Conservation (phyloP, 192 early-diverging fungal species). For the Coemansia sp. region DNA sequence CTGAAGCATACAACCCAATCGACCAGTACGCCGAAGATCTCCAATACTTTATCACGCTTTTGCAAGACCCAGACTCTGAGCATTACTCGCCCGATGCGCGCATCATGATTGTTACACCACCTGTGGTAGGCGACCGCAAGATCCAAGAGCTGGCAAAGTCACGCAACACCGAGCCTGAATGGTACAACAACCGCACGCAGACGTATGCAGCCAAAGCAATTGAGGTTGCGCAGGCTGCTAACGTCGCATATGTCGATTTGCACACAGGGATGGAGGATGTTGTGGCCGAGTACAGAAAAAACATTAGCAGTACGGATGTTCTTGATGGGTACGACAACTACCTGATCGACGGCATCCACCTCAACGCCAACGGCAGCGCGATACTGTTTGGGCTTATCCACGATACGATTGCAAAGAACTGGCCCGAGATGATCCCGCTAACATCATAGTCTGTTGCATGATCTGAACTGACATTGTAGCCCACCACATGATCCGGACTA, state of each 20-base stretch:
- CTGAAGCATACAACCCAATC: slow-evolving; percentile 63
- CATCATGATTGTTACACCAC: slow-evolving; percentile 71
- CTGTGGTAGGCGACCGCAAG: slow-evolving; percentile 58
- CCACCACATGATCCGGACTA: background rate
- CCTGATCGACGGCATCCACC: slow-evolving; percentile 59
- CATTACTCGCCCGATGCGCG: slow-evolving; percentile 60
- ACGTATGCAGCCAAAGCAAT: slow-evolving; percentile 54
- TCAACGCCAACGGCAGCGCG: slow-evolving; percentile 56
- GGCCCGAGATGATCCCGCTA: slow-evolving; percentile 23
- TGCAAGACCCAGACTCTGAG: slow-evolving; percentile 54
- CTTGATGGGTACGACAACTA: slow-evolving; percentile 42
- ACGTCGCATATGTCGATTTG: slow-evolving; percentile 29
- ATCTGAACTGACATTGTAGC: background rate
- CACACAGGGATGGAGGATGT: slow-evolving; percentile 35
- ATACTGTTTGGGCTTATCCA: slow-evolving; percentile 24
- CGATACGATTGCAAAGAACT: slow-evolving; percentile 3
- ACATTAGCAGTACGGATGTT: background rate
- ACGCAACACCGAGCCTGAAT: background rate
- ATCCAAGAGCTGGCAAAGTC: background rate
- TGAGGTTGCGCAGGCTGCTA: slow-evolving; percentile 42
- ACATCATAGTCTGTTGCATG: background rate
- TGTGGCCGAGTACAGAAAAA: background rate
- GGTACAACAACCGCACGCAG: slow-evolving; percentile 44
- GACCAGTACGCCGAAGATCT: slow-evolving; percentile 60
- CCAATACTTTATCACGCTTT: slow-evolving; percentile 55